Conservation (phyloP, 805 yeast genomes). For the Priceomyces haplophilus region DNA sequence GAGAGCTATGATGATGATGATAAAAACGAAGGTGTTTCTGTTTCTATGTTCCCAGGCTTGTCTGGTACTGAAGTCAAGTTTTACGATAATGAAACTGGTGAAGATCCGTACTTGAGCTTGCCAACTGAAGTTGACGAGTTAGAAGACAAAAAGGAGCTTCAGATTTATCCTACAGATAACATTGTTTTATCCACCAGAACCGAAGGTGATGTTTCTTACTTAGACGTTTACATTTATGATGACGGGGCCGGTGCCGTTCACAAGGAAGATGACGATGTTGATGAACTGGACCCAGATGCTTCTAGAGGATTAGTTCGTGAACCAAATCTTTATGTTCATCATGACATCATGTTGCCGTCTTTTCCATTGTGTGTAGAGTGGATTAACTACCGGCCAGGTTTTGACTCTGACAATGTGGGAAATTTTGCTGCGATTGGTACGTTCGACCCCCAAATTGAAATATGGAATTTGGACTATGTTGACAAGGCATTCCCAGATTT, state of each 20-base stretch:
- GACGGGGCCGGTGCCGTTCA: conserved; percentile 85
- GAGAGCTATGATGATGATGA: conserved; percentile 79
- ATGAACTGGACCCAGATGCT: conserved; percentile 66
- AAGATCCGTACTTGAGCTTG: conserved; percentile 61
- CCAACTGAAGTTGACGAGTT: conserved; percentile 60
- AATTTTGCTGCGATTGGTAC: conserved; percentile 97
- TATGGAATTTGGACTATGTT: conserved; percentile 91
- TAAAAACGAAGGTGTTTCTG: conserved; percentile 54
- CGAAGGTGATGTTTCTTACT: conserved; percentile 88
- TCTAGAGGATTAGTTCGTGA: conserved; percentile 72
- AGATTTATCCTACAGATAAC: conserved; percentile 86
- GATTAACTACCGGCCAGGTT: conserved; percentile 72
- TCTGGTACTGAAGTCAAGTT: conserved; percentile 56
- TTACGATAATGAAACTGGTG: conserved; percentile 45
- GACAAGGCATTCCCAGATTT: conserved; percentile 95
- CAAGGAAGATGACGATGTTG: conserved; percentile 65
- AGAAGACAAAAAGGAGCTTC: conserved; percentile 82
- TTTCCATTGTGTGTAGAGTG: conserved; percentile 97
- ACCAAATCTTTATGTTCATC: conserved; percentile 83
- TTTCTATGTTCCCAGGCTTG: conserved; percentile 71
- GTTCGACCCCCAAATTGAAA: conserved; percentile 94
- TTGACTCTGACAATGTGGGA: conserved; percentile 52
- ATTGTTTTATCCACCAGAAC: conserved; percentile 89
- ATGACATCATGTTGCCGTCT: conserved; percentile 94
- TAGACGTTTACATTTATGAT: conserved; percentile 93